phyloP scores from a whole-genome alignment of 1,139 yeast species.

The Yamadazyma kanchanaburiensis region DNA sequence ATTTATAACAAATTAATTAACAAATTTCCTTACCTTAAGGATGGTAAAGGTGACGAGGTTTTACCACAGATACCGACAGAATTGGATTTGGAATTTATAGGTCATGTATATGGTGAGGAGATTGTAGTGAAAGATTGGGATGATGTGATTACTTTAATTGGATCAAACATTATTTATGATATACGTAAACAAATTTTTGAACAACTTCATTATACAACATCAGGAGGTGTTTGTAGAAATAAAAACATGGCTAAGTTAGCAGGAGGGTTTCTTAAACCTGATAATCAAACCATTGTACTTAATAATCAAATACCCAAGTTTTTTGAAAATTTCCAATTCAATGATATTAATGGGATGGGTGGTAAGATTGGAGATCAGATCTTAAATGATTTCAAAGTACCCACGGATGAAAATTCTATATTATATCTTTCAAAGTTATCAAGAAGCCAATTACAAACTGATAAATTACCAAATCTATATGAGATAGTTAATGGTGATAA shows the following conservation, averaged over 20 bases:
- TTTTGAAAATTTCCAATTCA: slow-evolving; percentile 57
- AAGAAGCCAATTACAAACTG: slow-evolving; percentile 31
- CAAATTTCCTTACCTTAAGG: slow-evolving; percentile 24
- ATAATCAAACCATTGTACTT: slow-evolving; percentile 74
- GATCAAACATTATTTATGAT: slow-evolving; percentile 53
- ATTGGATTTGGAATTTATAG: slow-evolving; percentile 29
- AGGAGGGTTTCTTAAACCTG: slow-evolving; percentile 81
- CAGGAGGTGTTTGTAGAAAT: slow-evolving; percentile 80
- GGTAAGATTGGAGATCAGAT: slow-evolving; percentile 80
- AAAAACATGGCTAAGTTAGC: slow-evolving; percentile 86
- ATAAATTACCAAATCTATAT: slow-evolving; percentile 21
- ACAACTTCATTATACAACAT: slow-evolving; percentile 76
- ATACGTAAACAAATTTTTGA: slow-evolving; percentile 52
- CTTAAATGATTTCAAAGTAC: slow-evolving; percentile 40
- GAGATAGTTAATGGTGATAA: slow-evolving; percentile 64
- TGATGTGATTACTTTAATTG: slow-evolving; percentile 67
- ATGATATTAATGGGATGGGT: slow-evolving; percentile 87
- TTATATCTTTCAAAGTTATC: slow-evolving; percentile 28
- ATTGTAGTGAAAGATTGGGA: slow-evolving; percentile 68
- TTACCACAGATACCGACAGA: slow-evolving; percentile 53
- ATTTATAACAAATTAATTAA: slow-evolving; percentile 22
- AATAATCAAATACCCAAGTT: slow-evolving; percentile 49
- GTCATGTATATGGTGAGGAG: slow-evolving; percentile 18
- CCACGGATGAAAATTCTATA: slow-evolving; percentile 37
- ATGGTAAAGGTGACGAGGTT: slow-evolving; percentile 16